These are phyloP conservation scores for Arthrobotrys musiformis DNA, from an alignment of 2,329 filamentous ascomycete species.

Conservation along the genomic window DNA sequence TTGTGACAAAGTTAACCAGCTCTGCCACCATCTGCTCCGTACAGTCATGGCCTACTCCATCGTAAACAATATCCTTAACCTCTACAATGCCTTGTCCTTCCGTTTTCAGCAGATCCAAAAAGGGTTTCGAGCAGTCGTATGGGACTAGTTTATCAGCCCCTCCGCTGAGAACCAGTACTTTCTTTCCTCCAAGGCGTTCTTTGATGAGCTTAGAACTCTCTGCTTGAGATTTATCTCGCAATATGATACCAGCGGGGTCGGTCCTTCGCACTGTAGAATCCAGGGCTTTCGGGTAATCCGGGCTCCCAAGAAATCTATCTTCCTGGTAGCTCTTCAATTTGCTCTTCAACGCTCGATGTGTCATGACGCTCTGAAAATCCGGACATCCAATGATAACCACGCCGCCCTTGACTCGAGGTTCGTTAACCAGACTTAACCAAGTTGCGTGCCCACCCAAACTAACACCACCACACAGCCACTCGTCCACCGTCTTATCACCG, in stretches of 20 bases:
- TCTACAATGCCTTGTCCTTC: conserved; percentile 67
- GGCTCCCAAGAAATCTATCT: conserved; percentile 75
- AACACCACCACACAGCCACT: conserved; percentile 74
- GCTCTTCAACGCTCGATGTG: conserved; percentile 77
- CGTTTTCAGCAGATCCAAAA: conserved; percentile 69
- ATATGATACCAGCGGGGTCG: conserved; percentile 77
- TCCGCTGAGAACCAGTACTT: conserved; percentile 73
- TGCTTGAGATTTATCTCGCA: conserved; percentile 58
- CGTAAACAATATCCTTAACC: conserved; percentile 75
- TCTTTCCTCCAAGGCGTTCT: conserved; percentile 71
- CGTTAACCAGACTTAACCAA: conserved; percentile 83
- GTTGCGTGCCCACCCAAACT: conserved; percentile 87
- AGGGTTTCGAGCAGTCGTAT: conserved; percentile 70
- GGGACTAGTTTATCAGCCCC: conserved; percentile 78
- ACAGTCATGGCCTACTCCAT: conserved; percentile 76
- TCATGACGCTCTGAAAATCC: conserved; percentile 84
- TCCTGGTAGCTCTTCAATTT: conserved; percentile 72
- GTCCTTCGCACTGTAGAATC: conserved; percentile 71
- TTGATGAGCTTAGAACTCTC: conserved; percentile 66
- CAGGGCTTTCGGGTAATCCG: conserved; percentile 78
- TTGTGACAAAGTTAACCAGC: conserved; percentile 71
- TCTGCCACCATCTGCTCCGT: conserved; percentile 74
- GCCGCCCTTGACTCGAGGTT: conserved; percentile 80
- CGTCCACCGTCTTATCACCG: conserved; percentile 59
- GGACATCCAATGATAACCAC: conserved; percentile 88